Conservation (phyloP, 208 protist genomes). For the Tritrichomonas foetus region DNA sequence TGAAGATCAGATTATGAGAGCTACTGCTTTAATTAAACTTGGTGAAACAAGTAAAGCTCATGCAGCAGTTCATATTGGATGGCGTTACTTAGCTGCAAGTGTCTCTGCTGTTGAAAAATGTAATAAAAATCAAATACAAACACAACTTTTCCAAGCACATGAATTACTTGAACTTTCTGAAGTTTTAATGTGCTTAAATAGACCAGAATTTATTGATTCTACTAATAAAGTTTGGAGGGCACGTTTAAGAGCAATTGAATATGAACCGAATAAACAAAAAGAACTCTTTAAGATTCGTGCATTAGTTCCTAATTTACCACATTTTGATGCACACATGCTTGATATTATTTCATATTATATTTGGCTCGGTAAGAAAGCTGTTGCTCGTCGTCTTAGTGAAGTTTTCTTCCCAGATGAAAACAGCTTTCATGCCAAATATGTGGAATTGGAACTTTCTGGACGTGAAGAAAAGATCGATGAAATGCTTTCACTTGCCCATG, state of each 20-base stretch:
- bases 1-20: neutral
- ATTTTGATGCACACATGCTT: neutral
- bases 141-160: neutral
- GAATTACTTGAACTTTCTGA: neutral
- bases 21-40: neutral
- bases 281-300: neutral
- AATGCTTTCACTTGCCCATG: neutral
- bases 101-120: neutral
- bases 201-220: neutral
- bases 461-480: slow-evolving; percentile 27
- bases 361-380: neutral
- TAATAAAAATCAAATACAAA: neutral
- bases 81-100: neutral
- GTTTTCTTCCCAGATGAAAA: slow-evolving; percentile 26
- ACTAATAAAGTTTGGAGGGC: neutral
- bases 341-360: slow-evolving; percentile 35
- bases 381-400: neutral
- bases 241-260: neutral
- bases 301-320: neutral
- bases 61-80: neutral
- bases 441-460: neutral
- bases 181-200: neutral
- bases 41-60: neutral
- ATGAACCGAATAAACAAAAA: neutral
- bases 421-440: neutral